Base-by-base conservation (phyloP, 176 grass and related monocot species). In the Tillandsia fasciculata region DNA sequence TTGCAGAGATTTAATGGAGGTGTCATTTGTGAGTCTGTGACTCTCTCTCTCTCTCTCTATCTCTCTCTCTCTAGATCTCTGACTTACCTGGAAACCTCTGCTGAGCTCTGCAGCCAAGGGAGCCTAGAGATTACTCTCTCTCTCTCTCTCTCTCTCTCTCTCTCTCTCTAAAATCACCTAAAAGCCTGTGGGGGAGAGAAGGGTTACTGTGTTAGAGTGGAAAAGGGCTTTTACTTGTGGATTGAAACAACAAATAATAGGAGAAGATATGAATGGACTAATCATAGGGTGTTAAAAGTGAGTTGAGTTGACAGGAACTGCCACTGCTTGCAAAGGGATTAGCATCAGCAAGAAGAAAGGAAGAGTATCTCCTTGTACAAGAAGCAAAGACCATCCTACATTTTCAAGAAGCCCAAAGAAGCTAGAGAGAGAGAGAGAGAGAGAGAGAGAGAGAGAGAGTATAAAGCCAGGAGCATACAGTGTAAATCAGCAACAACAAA, bases 261-360 rank as follows among this genome's bases (percentile, higher is more conserved):
- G n/a, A 69, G 52, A 10, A 51, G 18, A 53, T 24, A 59, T 65
- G 67, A 50, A 63, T 69, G 24, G 75, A 69, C 75, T 51, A 28
- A 77, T 69, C 75, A 69, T 77, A 61, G n/a, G 72, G 51, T 15
- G 12, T 50, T 67, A 47, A 52, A 22, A 4, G 18, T 29, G 33
- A 74, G 57, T 47, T 29, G 33, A 74, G 57, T 47, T 74, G 72
- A 64, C n/a, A 50, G 47, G 64, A 12, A 75, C 56, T 61, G 11
- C 17, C 8, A 61, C 56, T 61, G 15, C 56, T 61, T 61, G 15
- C 56, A 18, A 49, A 33, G 14, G 53, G 52, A 42, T 2, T 59
- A 50, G 75, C 11, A 27, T 11, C 11, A 14, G 11, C 18, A 11
- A n/a, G 13, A 53, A 9, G 6, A 26, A 12, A 42, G 48, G n/a